Evolutionary conservation across 1,139 yeast genomes (phyloP).

Genomic region (Suhomyces guaymorum): DNA sequence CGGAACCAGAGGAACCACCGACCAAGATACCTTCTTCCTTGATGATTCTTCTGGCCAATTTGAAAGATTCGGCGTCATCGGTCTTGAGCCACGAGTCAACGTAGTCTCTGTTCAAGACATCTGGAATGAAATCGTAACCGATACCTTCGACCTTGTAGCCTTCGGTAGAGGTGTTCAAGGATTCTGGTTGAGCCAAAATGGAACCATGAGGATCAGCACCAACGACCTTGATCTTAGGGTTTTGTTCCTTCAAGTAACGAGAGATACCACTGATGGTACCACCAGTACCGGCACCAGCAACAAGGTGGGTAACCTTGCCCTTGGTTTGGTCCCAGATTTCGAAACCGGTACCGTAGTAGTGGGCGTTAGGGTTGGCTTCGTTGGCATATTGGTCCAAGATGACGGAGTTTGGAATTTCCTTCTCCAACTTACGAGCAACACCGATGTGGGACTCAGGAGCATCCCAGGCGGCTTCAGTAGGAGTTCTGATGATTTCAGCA

Average conservation of each 20-base stretch:
- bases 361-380: conserved; percentile 79
- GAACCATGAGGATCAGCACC: conserved; percentile 92
- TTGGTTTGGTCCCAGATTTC: conserved; percentile 84
- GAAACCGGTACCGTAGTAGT: conserved; percentile 80
- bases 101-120: conserved; percentile 64
- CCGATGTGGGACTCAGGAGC: conserved; percentile 92
- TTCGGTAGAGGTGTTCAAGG: conserved; percentile 60
- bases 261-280: conserved; percentile 83
- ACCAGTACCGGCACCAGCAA: conserved; percentile 94
- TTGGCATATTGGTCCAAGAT: conserved; percentile 84
- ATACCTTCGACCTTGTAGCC: conserved; percentile 88
- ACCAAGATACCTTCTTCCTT: conserved; percentile 84
- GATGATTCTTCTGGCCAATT: conserved; percentile 79
- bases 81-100: conserved; percentile 87
- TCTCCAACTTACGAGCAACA: conserved; percentile 77
- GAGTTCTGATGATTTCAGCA: conserved; percentile 88
- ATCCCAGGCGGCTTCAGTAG: conserved; percentile 93
- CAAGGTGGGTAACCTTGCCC: conserved; percentile 71
- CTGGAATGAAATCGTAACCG: conserved; percentile 88
- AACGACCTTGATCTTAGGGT: conserved; percentile 59
- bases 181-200: conserved; percentile 77
- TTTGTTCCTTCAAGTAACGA: conserved; percentile 71
- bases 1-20: conserved; percentile 88
- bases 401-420: conserved; percentile 83
- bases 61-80: conserved; percentile 78